These are phyloP conservation scores for Conringia planisiliqua DNA, from an alignment of 345 rosid species.

Conservation along the genomic window DNA sequence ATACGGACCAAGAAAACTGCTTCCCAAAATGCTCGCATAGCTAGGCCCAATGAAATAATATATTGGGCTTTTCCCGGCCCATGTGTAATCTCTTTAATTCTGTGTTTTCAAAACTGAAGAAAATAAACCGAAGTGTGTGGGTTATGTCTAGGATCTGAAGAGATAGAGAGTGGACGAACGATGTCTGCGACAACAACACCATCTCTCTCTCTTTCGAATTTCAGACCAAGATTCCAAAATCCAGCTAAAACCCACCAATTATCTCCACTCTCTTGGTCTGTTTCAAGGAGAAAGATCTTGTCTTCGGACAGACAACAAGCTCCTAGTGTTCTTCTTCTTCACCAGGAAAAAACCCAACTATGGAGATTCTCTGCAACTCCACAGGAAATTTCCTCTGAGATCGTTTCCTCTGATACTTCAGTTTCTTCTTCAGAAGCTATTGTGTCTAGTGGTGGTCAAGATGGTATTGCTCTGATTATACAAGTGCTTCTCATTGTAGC, in stretches of 20 bases:
- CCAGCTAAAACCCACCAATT: constrained; percentile 19
- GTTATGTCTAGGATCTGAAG: constrained; percentile 16
- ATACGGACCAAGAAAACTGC: too few relatives aligned
- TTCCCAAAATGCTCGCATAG: background rate
- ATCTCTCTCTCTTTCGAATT: constrained; percentile 32
- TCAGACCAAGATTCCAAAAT: constrained; percentile 34
- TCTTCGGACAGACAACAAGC: constrained; percentile 12
- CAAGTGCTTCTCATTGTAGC: constrained; percentile 59
- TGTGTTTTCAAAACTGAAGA: background rate
- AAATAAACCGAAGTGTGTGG: background rate
- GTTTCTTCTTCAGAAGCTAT: constrained; percentile 12
- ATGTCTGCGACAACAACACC: constrained; percentile 29
- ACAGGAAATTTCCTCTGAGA: constrained; percentile 42
- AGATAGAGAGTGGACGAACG: constrained; percentile 13
- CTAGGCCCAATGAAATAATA: background rate
- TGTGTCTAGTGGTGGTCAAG: constrained; percentile 40
- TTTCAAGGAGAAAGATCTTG: constrained; percentile 16
- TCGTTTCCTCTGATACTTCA: constrained; percentile 31
- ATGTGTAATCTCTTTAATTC: background rate
- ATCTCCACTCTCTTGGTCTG: constrained; percentile 23
- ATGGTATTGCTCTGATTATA: constrained; percentile 42
- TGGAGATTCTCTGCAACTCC: constrained; percentile 53
- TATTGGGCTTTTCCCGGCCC: background rate
- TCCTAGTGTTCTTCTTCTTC: constrained; percentile 16
- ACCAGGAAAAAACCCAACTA: constrained; percentile 1